phyloP scores from a whole-genome alignment of 371 early-diverging fungal genomes.

The Actinomucor elegans region DNA sequence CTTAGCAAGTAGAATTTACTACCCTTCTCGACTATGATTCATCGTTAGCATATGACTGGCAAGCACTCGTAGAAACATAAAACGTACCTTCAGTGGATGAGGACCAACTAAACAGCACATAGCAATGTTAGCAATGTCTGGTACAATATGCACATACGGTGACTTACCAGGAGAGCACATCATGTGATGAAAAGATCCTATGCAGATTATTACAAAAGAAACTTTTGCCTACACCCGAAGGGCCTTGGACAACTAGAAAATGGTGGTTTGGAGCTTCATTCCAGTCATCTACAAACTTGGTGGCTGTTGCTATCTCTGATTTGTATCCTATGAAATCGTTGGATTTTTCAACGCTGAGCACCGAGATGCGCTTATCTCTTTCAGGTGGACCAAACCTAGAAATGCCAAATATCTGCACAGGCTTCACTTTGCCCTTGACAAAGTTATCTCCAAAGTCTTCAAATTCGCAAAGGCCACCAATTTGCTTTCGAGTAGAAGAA shows the following conservation, averaged over 20 bases:
- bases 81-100: slow-evolving; percentile 48
- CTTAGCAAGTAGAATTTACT: slow-evolving; percentile 53
- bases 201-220: slow-evolving; percentile 36
- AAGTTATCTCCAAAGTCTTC: slow-evolving; percentile 58
- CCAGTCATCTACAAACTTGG: slow-evolving; percentile 46
- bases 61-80: not conserved
- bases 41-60: too few species aligned
- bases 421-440: slow-evolving; percentile 60
- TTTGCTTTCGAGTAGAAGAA: slow-evolving; percentile 46
- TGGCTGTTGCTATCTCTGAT: slow-evolving; percentile 44
- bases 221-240: slow-evolving; percentile 46
- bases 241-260: slow-evolving; percentile 34
- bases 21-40: slow-evolving; percentile 54
- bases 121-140: too few species aligned
- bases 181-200: slow-evolving; percentile 17
- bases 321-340: slow-evolving; percentile 54
- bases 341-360: slow-evolving; percentile 18
- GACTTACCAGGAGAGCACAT: slow-evolving; percentile 24
- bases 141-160: too few species aligned
- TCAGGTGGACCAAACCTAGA: slow-evolving; percentile 47
- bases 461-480: slow-evolving; percentile 54
- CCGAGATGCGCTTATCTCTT: slow-evolving; percentile 34
- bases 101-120: slow-evolving; percentile 53
- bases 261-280: slow-evolving; percentile 41
- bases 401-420: slow-evolving; percentile 51